phyloP scores from a whole-genome alignment of 176 grass and related monocot species.

The Otatea glauca region DNA sequence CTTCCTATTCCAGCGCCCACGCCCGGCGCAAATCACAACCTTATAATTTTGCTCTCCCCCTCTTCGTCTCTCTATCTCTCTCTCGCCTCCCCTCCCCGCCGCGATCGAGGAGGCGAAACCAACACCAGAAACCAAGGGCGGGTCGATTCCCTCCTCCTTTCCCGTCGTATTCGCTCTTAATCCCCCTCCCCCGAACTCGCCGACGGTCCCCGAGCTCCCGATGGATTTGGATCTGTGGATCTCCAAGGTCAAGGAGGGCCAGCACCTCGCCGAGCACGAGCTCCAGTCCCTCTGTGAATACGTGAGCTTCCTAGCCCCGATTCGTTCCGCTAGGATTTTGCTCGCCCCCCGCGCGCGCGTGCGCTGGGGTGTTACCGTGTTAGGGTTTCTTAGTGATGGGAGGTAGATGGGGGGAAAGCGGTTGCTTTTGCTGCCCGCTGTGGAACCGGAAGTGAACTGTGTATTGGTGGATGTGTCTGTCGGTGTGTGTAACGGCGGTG shows the following conservation, averaged over 20 bases:
- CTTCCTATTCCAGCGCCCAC: conserved; percentile 14
- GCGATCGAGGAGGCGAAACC: conserved; percentile 50
- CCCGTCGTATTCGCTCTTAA: background rate
- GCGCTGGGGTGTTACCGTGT: background rate
- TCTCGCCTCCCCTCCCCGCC: background rate
- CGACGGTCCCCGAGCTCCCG: background rate
- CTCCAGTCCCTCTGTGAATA: conserved; percentile 99
- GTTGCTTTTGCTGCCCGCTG: background rate
- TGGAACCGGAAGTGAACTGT: background rate
- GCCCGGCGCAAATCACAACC: conserved; percentile 40
- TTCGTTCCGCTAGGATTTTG: conserved; percentile 53
- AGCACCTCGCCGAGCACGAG: conserved; percentile 95
- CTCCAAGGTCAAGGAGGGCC: conserved; percentile 98
- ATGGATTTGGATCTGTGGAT: conserved; percentile 99
- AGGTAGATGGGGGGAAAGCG: background rate
- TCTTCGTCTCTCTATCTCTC: background rate
- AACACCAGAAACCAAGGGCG: conserved; percentile 23
- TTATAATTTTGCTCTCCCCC: background rate
- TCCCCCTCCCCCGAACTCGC: background rate
- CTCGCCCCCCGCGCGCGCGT: background rate
- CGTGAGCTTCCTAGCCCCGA: conserved; percentile 47
- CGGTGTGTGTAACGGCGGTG: background rate
- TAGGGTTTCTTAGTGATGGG: conserved; percentile 31
- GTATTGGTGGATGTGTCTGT: background rate
- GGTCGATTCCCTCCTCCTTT: background rate